Base-by-base conservation (phyloP, 345 rosid species). In the Stellera chamaejasme region DNA sequence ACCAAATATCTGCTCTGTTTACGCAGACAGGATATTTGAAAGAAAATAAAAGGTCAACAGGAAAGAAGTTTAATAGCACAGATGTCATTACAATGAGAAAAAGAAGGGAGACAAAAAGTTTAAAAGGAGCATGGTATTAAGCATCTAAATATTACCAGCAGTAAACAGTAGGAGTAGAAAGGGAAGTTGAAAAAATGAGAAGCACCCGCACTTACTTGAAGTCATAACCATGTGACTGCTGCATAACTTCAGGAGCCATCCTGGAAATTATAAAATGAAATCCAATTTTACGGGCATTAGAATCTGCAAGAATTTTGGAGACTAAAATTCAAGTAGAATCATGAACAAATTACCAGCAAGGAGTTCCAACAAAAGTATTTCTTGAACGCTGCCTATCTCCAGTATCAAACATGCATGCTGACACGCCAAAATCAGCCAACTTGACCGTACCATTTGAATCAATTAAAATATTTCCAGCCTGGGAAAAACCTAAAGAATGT, bases 221-320 rank as follows among this genome's bases (percentile, higher is more conserved):
- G 72, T 89, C 97, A 77, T 89, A 89, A 67, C 97, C 97, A 65
- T 85, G 81, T 62, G 80, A 56, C 68, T 85, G 97, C 69, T 89
- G 97, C 97, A 85, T 85, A 58, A 89, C 97, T 77, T 85, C 97
- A 62, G 97, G 97, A 58, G 97, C 97, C 97, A 89, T 85, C 97
- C 97, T 88, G 65, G 57, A 61, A 11, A 48, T 27, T 55, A 36
- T 36, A 16, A 44, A 36, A 7, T 5, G 44, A 45, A 57, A 26
- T 28, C 10, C 7, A 25, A 27, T 32, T 19, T 48, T 53, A 50
- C 62, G 25, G 10, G 27, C 48, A 39, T 41, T 47, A 16, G 13
- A 56, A 10, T 63, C 13, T 10, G 8, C 19, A 10, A 23, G 23
- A 4, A 48, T 13, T 9, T 8, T n/a, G 0, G 23, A 48, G 23